Evolutionary conservation across 768 basidiomycete species (phyloP).

Genomic region (Auricularia auricula-judae): DNA sequence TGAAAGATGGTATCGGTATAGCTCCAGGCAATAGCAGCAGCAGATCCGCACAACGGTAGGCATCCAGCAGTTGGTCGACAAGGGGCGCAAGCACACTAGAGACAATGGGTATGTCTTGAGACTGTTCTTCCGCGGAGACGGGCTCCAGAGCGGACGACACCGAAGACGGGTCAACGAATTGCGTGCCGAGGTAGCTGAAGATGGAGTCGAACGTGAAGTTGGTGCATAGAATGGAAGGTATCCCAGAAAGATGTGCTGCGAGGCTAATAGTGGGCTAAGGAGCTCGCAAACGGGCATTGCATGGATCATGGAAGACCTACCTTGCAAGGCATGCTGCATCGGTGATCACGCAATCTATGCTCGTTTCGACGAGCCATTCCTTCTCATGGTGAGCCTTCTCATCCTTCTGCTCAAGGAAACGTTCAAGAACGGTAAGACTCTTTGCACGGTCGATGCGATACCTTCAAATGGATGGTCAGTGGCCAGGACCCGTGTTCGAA

Average conservation of each 20-base stretch:
- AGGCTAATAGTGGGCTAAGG: slow-evolving; percentile 29
- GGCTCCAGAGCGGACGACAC: slow-evolving; percentile 13
- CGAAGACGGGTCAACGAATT: slow-evolving; percentile 28
- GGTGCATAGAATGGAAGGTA: slow-evolving; percentile 66
- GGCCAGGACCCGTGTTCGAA: not conserved
- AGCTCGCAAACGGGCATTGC: not conserved
- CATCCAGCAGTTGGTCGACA: slow-evolving; percentile 49
- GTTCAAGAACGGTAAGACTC: slow-evolving; percentile 50
- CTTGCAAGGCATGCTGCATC: slow-evolving; percentile 74
- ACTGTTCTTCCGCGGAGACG: slow-evolving; percentile 15
- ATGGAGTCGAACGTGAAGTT: slow-evolving; percentile 84
- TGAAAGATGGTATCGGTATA: slow-evolving; percentile 71
- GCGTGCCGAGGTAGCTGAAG: slow-evolving; percentile 61
- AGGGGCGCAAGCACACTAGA: slow-evolving; percentile 40
- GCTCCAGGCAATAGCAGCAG: slow-evolving; percentile 59
- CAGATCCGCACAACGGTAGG: slow-evolving; percentile 62
- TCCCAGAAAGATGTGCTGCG: slow-evolving; percentile 48
- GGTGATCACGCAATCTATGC: slow-evolving; percentile 53
- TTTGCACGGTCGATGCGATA: slow-evolving; percentile 64
- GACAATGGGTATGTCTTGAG: slow-evolving; percentile 47
- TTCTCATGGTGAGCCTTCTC: slow-evolving; percentile 41
- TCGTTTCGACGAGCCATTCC: slow-evolving; percentile 41
- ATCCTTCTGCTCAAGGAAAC: slow-evolving; percentile 48
- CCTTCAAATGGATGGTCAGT: slow-evolving; percentile 20
- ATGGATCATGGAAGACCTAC: slow-evolving; percentile 26